Percentiles rank a stretch among this genome's conserved stretches.
Evolutionary conservation across 208 protist species (phyloP).

Genomic region (Leptomonas pyrrhocoris): DNA sequence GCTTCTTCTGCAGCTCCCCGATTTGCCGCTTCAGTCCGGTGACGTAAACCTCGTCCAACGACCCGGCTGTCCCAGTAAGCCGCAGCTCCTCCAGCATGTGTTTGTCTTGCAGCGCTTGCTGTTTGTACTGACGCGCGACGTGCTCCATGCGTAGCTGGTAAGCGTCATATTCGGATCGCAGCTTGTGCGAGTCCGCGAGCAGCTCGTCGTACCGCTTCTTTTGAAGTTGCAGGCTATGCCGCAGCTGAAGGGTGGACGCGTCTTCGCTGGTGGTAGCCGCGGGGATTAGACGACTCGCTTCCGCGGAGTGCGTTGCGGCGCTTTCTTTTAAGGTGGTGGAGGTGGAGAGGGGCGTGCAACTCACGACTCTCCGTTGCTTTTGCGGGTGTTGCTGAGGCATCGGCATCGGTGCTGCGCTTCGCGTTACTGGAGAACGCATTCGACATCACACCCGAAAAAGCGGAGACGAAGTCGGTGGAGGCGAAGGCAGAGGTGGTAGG

Average conservation of each 20-base stretch:
- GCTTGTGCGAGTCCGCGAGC: slow-evolving; percentile 26
- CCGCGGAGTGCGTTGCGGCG: not conserved
- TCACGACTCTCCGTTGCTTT: not conserved
- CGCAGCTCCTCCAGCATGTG: slow-evolving; percentile 49
- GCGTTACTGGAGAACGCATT: slow-evolving; percentile 1
- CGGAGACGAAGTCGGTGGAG: slow-evolving; percentile 10
- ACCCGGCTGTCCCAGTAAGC: slow-evolving; percentile 30
- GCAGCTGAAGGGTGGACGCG: slow-evolving; percentile 16
- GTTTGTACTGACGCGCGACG: slow-evolving; percentile 21
- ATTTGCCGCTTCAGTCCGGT: slow-evolving; percentile 35
- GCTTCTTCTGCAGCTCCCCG: slow-evolving; percentile 22
- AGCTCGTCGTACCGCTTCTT: slow-evolving; percentile 42
- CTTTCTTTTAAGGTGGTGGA: not conserved
- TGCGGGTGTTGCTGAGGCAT: not conserved
- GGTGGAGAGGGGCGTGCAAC: not conserved
- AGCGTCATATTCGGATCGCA: slow-evolving; percentile 44
- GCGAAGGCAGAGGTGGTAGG: not conserved
- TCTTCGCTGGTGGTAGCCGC: slow-evolving; percentile 2
- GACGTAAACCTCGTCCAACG: slow-evolving; percentile 38
- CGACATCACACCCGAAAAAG: slow-evolving; percentile 12
- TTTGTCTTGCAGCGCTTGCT: slow-evolving; percentile 34
- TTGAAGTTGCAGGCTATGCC: slow-evolving; percentile 25
- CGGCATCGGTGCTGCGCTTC: not conserved
- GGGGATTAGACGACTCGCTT: not conserved
- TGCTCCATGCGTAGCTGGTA: slow-evolving; percentile 30